Evolutionary conservation across 2,329 filamentous ascomycete species (phyloP), one percentile per base, ranked within the genome.

Genomic region (Trichoderma sp.): DNA sequence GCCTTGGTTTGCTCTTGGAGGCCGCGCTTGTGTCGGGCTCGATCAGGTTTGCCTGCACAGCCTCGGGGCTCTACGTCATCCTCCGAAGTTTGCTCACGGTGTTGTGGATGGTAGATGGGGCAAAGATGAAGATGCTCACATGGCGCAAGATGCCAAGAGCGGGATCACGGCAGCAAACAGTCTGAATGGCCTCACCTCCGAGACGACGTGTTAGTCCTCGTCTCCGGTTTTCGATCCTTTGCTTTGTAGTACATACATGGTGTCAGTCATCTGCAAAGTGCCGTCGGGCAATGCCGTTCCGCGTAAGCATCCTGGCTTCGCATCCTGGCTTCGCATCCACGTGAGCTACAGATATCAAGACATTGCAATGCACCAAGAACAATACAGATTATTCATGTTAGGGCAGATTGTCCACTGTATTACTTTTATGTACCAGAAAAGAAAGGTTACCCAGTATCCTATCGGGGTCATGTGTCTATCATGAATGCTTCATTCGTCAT

Each of bases 401-500:
- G 42, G 10, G 22, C 12, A 10, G 19, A 13, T 48, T 48, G 22
- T 22, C n/a, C 4, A 19, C 10, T 45, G 42, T 22, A 13, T 48
- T 48, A 10, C n/a, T 19, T 19, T 12, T 32, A 9, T n/a, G n/a
- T n/a, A n/a, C n/a, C n/a, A n/a, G n/a, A n/a, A 32, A n/a, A 32
- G 9, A 53, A 53, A n/a, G 8, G 5, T 29, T 15, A 37, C 53
- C 25, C 29, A 4, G 22, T 25, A 15, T 19, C 50, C 35, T 35
- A 27, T 39, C 19, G n/a, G 39, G 48, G 27, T 32, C 45, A 48
- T 29, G 22, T 13, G 12, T 39, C 58, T 39, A 63, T 52, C 22
- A 29, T 68, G 71, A 69, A 69, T 27, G 70, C 70, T n/a, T 75
- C 72, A 54, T 73, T 76, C 73, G 45, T 74, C 74, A 12, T 74